A percentile compares a stretch with the other conserved stretches of the same genome.
Conservation (phyloP, 192 early-diverging fungal genomes). For the Linnemannia schmuckeri region DNA sequence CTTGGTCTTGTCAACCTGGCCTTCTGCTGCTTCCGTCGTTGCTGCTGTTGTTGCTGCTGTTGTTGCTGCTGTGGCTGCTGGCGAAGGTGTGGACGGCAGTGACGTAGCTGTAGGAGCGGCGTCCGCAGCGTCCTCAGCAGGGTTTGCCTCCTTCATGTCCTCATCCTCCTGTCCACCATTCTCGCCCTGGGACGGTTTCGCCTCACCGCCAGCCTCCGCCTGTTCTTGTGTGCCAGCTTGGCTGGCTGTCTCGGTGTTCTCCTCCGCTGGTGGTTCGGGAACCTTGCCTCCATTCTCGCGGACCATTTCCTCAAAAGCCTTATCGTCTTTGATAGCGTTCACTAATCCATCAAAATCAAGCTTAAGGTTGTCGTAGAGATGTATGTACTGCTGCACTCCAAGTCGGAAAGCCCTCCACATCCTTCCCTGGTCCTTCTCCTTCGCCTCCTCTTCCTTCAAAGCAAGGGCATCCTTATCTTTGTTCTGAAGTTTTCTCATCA, state of each 20-base stretch:
- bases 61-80: neutral
- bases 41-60: neutral
- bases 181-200: neutral
- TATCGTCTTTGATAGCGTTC: slow-evolving; percentile 30
- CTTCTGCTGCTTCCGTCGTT: neutral
- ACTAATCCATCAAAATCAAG: slow-evolving; percentile 25
- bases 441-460: slow-evolving; percentile 1
- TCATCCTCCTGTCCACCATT: neutral
- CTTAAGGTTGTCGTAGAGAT: slow-evolving; percentile 57
- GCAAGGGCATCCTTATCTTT: neutral
- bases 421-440: slow-evolving; percentile 29
- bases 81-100: neutral
- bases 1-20: neutral
- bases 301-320: slow-evolving; percentile 24
- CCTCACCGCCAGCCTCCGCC: slow-evolving; percentile 12
- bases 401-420: slow-evolving; percentile 66
- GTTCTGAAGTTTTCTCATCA: neutral
- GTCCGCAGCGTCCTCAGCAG: neutral
- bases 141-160: neutral
- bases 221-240: neutral
- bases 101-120: neutral
- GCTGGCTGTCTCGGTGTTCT: neutral
- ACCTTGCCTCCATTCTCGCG: slow-evolving; percentile 29
- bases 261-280: neutral
- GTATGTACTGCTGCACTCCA: slow-evolving; percentile 57